Evolutionary conservation across 148 eudicot species (phyloP), one percentile per base, ranked within the genome.

Genomic region (Cornus controversa): DNA sequence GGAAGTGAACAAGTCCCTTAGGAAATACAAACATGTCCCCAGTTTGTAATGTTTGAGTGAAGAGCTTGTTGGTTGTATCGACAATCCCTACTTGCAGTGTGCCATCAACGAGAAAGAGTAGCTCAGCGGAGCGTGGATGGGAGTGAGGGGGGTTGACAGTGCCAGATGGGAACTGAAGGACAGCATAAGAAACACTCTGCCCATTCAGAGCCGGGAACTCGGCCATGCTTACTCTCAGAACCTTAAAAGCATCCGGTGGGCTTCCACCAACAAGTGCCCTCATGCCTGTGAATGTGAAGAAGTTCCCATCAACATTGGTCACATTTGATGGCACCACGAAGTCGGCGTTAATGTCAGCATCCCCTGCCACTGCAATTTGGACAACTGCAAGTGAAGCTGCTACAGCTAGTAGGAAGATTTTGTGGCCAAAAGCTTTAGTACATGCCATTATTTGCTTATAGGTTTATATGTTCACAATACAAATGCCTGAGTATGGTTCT

Each of bases 101-200:
- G 18, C 57, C 57, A 50, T 50, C 15, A 50, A 50, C 4, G 16
- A 50, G 57, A 13, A 50, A 50, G 18, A 15, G 57, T 14, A 50
- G 57, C 57, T 73, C 75, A 1, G 66, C 66, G 1, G 75, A 36
- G 15, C 71, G 71, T 29, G 75, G 75, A 2, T 73, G 75, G 26
- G 75, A 28, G 27, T 73, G 75, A 34, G 66, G 75, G 3, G 75
- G 75, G 75, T 73, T 50, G 57, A 50, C 57, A 50, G 18, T 11
- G 16, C 15, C 18, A 10, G 57, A 11, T 10, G 57, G 57, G 57
- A 10, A 50, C 16, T 50, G 57, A 50, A 50, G 57, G 57, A 14
- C 57, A 50, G 18, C 57, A 50, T 50, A 50, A 4, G 57, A 14
- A 50, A 50, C 57, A 50, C 75, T 73, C 66, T 73, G 75, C 14